Conservation (phyloP, 768 basidiomycete genomes). For the Phlebiopsis gigantea region DNA sequence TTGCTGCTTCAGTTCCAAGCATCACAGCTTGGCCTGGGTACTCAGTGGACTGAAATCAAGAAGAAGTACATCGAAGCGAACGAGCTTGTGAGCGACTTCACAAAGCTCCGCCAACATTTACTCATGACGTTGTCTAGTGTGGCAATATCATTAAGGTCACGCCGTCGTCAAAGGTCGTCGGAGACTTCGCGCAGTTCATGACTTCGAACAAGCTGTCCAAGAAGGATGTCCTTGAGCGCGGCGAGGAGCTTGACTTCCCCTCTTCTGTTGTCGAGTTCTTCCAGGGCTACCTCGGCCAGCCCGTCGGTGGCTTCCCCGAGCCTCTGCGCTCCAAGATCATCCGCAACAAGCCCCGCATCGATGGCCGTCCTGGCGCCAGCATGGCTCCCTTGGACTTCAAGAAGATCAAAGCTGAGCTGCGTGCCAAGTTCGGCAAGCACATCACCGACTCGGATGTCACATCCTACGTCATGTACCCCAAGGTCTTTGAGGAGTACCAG, state of each 20-base stretch:
- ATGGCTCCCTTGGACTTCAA: slow-evolving; percentile 90
- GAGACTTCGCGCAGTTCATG: slow-evolving; percentile 99
- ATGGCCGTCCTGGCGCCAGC: slow-evolving; percentile 86
- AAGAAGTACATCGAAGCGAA: slow-evolving; percentile 99
- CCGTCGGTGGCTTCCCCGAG: slow-evolving; percentile 98
- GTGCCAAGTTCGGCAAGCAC: slow-evolving; percentile 92
- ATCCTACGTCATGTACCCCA: slow-evolving; percentile 98
- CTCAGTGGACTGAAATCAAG: slow-evolving; percentile 97
- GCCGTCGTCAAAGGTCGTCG: slow-evolving; percentile 97
- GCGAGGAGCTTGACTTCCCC: slow-evolving; percentile 93
- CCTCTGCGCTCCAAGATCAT: slow-evolving; percentile 89
- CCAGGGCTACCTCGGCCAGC: slow-evolving; percentile 98
- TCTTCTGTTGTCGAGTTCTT: slow-evolving; percentile 97
- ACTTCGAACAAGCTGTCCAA: slow-evolving; percentile 89
- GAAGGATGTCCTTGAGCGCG: slow-evolving; percentile 79
- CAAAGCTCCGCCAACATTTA: not conserved
- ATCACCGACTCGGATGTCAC: slow-evolving; percentile 92
- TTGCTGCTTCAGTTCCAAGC: slow-evolving; percentile 99
- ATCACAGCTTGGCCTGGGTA: slow-evolving; percentile 91
- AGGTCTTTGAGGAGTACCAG: slow-evolving; percentile 98
- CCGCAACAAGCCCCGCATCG: slow-evolving; percentile 89
- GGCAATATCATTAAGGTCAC: slow-evolving; percentile 99
- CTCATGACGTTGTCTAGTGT: slow-evolving; percentile 33
- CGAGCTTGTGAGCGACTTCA: slow-evolving; percentile 54
- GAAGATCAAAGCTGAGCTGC: slow-evolving; percentile 90